These are phyloP conservation scores for Letharia lupina DNA, from an alignment of 495 filamentous ascomycete genomes.

Conservation along the genomic window DNA sequence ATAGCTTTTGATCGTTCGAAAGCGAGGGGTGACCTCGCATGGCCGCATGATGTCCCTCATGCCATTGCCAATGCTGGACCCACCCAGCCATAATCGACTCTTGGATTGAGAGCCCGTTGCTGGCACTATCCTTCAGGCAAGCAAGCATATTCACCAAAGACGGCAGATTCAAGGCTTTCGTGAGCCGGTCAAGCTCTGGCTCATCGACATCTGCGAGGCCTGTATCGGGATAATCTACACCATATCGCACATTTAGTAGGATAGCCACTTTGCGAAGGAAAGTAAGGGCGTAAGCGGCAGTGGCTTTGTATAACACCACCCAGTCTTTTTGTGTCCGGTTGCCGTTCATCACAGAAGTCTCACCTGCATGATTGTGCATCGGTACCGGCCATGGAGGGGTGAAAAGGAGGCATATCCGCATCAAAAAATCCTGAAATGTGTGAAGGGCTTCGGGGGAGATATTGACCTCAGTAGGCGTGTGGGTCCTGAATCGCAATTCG, in stretches of 20 bases:
- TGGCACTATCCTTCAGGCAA: conserved; percentile 30
- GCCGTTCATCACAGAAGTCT: background rate
- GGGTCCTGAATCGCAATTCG: conserved; percentile 28
- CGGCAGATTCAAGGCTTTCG: conserved; percentile 63
- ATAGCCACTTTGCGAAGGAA: conserved; percentile 83
- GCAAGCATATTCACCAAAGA: conserved; percentile 69
- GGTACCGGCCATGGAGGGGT: conserved; percentile 3
- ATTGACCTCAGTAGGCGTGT: background rate
- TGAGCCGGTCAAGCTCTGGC: conserved; percentile 76
- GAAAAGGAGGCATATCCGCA: conserved; percentile 8
- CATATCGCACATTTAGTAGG: conserved; percentile 78
- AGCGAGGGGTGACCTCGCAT: background rate
- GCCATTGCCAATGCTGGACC: conserved; percentile 55
- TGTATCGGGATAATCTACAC: conserved; percentile 75
- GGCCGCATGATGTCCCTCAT: conserved; percentile 12
- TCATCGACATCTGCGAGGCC: conserved; percentile 55
- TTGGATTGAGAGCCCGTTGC: conserved; percentile 24
- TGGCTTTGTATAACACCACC: conserved; percentile 12
- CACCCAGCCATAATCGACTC: conserved; percentile 62
- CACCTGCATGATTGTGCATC: background rate
- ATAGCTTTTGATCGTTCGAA: conserved; percentile 6
- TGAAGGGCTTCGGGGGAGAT: conserved; percentile 5
- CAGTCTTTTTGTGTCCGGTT: conserved; percentile 3
- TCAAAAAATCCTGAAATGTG: conserved; percentile 11
- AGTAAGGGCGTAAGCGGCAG: conserved; percentile 74